phyloP scores from a whole-genome alignment of 2,329 filamentous ascomycete species.

The Fusarium keratoplasticum region DNA sequence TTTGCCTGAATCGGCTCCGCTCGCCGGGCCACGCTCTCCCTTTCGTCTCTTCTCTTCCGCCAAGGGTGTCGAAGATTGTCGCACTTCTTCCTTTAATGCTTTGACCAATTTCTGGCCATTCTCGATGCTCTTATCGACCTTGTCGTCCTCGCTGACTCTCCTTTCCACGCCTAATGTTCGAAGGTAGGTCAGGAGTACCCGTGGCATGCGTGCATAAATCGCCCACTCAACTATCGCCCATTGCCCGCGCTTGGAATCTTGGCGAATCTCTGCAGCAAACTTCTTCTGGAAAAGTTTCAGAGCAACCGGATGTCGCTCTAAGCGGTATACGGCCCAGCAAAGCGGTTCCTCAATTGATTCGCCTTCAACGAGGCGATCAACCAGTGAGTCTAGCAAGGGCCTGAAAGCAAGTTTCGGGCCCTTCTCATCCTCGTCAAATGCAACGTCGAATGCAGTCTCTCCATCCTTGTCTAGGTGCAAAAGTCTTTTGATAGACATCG shows the following conservation, averaged over 20 bases:
- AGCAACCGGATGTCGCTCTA: not conserved
- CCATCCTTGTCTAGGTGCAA: not conserved
- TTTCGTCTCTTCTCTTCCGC: accelerated
- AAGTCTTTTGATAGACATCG: not conserved
- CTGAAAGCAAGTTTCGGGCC: accelerated
- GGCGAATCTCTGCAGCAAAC: accelerated
- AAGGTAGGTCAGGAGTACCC: not conserved
- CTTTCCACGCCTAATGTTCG: not conserved
- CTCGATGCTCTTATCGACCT: accelerated
- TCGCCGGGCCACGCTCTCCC: too few relatives aligned
- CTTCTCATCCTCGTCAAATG: accelerated
- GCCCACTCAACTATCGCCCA: not conserved
- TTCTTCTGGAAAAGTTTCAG: accelerated
- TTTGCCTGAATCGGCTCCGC: accelerated
- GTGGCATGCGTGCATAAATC: not conserved
- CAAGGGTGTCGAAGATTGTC: accelerated
- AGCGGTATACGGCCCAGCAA: not conserved
- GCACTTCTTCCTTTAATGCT: accelerated
- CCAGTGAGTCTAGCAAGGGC: accelerated
- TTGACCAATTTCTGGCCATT: not conserved
- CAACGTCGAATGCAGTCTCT: not conserved
- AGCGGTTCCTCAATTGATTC: not conserved
- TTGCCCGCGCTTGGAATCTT: not conserved
- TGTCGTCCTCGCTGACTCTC: accelerated
- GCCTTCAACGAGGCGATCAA: not conserved